These are phyloP conservation scores for Agapanthus africanus DNA, from an alignment of 106 monocot genomes.

Conservation along the genomic window DNA sequence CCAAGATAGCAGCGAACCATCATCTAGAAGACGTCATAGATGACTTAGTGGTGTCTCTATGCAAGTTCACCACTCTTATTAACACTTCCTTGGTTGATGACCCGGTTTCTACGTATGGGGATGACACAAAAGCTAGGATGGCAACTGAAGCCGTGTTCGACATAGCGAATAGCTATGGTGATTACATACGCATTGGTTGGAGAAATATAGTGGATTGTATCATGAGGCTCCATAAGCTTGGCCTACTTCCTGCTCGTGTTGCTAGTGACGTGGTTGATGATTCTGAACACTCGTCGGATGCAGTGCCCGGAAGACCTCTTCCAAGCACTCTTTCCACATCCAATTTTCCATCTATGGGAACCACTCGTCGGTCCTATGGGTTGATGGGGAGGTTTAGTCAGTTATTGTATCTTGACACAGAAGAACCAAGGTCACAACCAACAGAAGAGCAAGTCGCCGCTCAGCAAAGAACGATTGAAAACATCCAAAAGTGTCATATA, in stretches of 20 bases:
- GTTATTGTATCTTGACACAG: constrained; percentile 51
- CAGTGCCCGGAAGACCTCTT: constrained; percentile 27
- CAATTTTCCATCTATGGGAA: constrained; percentile 32
- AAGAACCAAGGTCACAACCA: constrained; percentile 53
- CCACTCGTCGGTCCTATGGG: constrained; percentile 41
- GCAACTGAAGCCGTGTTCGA: constrained; percentile 65
- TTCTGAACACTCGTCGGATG: constrained; percentile 27
- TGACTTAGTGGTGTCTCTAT: constrained; percentile 62
- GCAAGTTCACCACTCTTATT: constrained; percentile 65
- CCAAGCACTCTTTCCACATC: constrained; percentile 24
- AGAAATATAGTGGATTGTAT: constrained; percentile 69
- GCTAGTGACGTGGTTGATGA: constrained; percentile 55
- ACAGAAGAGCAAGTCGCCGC: constrained; percentile 67
- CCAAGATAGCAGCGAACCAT: constrained; percentile 57
- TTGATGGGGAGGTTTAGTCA: constrained; percentile 74
- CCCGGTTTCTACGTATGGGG: constrained; percentile 51
- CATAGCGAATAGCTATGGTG: constrained; percentile 65
- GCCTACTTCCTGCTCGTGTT: constrained; percentile 54
- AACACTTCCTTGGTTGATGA: constrained; percentile 44
- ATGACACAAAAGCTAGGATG: constrained; percentile 66
- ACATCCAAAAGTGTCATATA: constrained; percentile 61
- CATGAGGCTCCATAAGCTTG: constrained; percentile 58
- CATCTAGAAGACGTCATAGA: constrained; percentile 61
- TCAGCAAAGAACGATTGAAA: constrained; percentile 47
- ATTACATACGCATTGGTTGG: constrained; percentile 62